These are phyloP conservation scores for Vaccinium darrowii DNA, from an alignment of 148 eudicot species.

Conservation along the genomic window DNA sequence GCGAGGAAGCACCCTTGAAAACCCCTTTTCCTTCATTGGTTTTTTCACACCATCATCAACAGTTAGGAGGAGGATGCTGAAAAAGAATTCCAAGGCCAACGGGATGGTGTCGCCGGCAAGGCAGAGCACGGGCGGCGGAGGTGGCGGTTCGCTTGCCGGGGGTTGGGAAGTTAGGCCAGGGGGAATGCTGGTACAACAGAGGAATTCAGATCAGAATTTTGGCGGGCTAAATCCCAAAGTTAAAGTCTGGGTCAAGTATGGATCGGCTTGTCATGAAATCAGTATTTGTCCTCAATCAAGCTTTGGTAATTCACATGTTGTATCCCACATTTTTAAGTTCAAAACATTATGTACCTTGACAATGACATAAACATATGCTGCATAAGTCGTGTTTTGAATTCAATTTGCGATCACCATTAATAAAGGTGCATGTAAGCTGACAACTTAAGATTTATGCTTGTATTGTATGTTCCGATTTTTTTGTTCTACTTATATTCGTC, in stretches of 20 bases:
- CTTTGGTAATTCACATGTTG: constrained; percentile 43
- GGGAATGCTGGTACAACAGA: constrained; percentile 75
- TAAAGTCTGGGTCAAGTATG: constrained; percentile 55
- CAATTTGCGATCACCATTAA: background rate
- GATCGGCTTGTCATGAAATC: constrained; percentile 50
- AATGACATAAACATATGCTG: no score
- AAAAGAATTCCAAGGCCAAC: constrained; percentile 12
- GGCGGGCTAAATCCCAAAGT: constrained; percentile 35
- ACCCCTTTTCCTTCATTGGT: background rate
- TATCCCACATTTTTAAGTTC: background rate
- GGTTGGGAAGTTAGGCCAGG: constrained; percentile 76
- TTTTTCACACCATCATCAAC: background rate
- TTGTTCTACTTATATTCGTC: background rate
- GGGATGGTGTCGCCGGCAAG: constrained; percentile 15
- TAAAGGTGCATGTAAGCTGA: no score
- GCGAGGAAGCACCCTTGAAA: constrained; percentile 13
- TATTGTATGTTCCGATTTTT: background rate
- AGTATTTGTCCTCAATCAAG: constrained; percentile 56
- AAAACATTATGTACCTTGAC: background rate
- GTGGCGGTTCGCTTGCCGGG: constrained; percentile 23
- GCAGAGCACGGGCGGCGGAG: constrained; percentile 14
- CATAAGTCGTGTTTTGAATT: background rate
- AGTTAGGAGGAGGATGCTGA: constrained; percentile 10
- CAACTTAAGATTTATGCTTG: background rate
- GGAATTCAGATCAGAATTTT: constrained; percentile 43